Conservation (phyloP, 2,329 filamentous ascomycete genomes). For the Claviceps quebecensis region DNA sequence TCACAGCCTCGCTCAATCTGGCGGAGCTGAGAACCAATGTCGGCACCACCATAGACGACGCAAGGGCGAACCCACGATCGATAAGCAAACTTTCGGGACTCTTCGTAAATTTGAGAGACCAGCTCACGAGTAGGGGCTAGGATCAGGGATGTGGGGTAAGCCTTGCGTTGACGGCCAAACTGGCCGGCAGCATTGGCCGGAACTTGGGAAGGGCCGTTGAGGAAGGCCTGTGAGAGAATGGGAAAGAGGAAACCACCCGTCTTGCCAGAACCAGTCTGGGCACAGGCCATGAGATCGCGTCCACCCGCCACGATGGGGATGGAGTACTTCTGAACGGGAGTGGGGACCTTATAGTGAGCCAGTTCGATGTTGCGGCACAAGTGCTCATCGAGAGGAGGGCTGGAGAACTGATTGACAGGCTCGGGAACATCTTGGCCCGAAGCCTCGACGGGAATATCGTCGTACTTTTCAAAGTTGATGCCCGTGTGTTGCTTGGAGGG, state of each 20-base stretch:
- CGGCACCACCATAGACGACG: constrained; percentile 97
- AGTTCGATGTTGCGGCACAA: constrained; percentile 86
- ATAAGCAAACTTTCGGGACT: constrained; percentile 96
- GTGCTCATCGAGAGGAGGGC: constrained; percentile 90
- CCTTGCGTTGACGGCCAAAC: constrained; percentile 91
- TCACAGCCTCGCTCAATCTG: constrained; percentile 97
- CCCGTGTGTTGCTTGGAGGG: constrained; percentile 91
- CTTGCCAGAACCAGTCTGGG: constrained; percentile 99
- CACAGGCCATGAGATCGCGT: constrained; percentile 97
- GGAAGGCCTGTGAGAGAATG: constrained; percentile 93
- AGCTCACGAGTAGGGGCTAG: constrained; percentile 95
- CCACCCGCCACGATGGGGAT: constrained; percentile 98
- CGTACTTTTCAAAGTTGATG: constrained; percentile 99
- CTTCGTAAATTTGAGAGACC: constrained; percentile 96
- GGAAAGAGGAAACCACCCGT: constrained; percentile 99
- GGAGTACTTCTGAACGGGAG: constrained; percentile 97
- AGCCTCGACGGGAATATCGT: constrained; percentile 96
- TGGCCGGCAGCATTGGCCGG: constrained; percentile 52
- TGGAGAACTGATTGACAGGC: constrained; percentile 77
- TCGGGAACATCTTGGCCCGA: constrained; percentile 90
- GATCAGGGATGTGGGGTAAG: constrained; percentile 90
- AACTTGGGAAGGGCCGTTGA: constrained; percentile 63
- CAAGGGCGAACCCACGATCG: constrained; percentile 97
- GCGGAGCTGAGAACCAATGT: constrained; percentile 94
- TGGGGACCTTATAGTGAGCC: constrained; percentile 88